Base-by-base conservation (phyloP, 805 yeast species). In the Candida incommunis region DNA sequence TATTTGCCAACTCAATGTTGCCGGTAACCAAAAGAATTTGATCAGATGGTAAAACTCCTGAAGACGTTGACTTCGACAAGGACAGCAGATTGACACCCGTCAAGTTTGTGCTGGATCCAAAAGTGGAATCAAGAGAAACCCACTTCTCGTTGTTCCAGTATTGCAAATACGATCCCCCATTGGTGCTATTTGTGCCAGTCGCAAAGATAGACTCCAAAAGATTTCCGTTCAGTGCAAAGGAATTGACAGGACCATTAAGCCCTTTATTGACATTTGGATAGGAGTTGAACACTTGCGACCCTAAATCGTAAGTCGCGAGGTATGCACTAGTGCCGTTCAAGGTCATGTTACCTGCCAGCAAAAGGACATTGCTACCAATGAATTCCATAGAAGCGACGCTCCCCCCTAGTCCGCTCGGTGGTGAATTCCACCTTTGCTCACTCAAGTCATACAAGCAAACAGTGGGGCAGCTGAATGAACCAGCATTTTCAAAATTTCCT, bases 401-500 rank as follows among this genome's bases (percentile, higher is more conserved):
- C 2, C 94, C 94, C 7, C 62, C 51, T 2, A 73, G 44, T 4
- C 68, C 54, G 18, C 51, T 46, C 11, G 60, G 47, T 26, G 64
- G 61, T 2, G 76, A 64, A 4, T 63, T 61, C 83, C 94, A 80
- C 20, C 78, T 63, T 0, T 73, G 64, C 25, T 68, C 65, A 2
- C 61, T 56, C 48, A 76, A 59, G 53, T 80, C 79, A 57, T 74
- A 84, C 27, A 80, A 62, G 58, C 96, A 87, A 29, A 88, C 60
- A 1, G 75, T 71, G 2, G 67, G 59, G 61, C 95, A 87, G 22
- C 63, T 60, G 25, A 71, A 62, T 3, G 74, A 64, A 0, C 81
- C 79, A 1, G 82, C 78, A 20, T 67, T 58, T 20, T 68, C 71
- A 57, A 83, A 86, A 40, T 72, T 67, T 22, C 96, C 96, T 34